These are phyloP conservation scores for Mycena vulgaris DNA, from an alignment of 768 basidiomycete species.

Conservation along the genomic window DNA sequence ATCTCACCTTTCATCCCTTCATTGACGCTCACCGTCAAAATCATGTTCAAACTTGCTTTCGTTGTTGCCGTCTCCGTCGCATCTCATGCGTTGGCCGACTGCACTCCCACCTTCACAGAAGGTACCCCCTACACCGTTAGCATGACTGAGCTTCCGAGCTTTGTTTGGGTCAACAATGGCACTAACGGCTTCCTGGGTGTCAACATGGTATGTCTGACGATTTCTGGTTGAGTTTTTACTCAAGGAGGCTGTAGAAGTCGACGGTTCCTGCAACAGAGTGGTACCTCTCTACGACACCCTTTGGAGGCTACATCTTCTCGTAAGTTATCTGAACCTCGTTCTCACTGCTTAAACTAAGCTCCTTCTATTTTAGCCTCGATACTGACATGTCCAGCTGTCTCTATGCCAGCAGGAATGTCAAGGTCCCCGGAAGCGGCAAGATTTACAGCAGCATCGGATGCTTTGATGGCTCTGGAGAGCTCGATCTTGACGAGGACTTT, in stretches of 20 bases:
- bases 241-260: background rate
- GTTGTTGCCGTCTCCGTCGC: constrained; percentile 5
- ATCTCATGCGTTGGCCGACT: constrained; percentile 18
- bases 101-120: constrained; percentile 13
- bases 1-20: no score
- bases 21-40: background rate
- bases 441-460: no score
- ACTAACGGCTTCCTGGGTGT: constrained; percentile 15
- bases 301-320: no score
- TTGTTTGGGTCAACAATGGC: constrained; percentile 18
- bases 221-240: background rate
- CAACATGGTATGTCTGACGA: constrained; percentile 14
- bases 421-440: no score
- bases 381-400: no score
- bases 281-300: no score
- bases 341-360: no score
- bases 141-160: constrained; percentile 14
- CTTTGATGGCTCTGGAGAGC: no score
- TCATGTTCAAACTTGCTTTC: constrained; percentile 14
- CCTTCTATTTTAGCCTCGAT: no score
- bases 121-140: constrained; percentile 10
- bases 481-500: no score
- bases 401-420: no score
- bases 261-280: background rate
- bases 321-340: no score